Percentiles rank a stretch among this genome's conserved stretches.
Conservation (phyloP, 2,329 filamentous ascomycete genomes). For the Triangularia setosa region DNA sequence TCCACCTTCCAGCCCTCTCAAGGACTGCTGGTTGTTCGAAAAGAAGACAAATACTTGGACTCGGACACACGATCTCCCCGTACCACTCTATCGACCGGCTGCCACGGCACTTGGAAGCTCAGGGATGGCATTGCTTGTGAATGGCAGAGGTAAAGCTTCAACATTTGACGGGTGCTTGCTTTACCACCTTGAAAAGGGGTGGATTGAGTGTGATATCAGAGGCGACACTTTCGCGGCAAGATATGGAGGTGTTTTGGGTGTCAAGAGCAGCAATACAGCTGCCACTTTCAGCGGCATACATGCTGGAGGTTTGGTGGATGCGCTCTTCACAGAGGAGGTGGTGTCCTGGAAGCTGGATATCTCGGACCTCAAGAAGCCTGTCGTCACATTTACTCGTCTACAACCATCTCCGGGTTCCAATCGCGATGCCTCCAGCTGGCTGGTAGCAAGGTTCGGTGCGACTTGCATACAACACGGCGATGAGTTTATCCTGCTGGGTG, state of each 20-base stretch:
- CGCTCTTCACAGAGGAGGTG: constrained; percentile 57
- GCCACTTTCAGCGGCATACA: constrained; percentile 55
- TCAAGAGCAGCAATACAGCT: constrained; percentile 13
- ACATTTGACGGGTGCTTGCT: constrained; percentile 52
- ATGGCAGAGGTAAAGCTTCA: constrained; percentile 53
- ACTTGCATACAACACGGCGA: constrained; percentile 30
- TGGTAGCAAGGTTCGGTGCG: constrained; percentile 42
- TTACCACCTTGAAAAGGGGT: constrained; percentile 46
- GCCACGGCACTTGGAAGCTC: constrained; percentile 50
- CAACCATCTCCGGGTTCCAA: neutral
- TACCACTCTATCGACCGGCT: constrained; percentile 72
- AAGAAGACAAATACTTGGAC: constrained; percentile 55
- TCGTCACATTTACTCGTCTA: constrained; percentile 26
- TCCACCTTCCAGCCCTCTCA: constrained; percentile 66
- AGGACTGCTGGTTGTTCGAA: constrained; percentile 72
- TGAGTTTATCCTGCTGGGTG: constrained; percentile 39
- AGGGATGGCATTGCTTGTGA: constrained; percentile 53
- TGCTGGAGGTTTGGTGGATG: constrained; percentile 68
- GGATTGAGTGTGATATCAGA: constrained; percentile 40
- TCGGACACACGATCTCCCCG: constrained; percentile 60
- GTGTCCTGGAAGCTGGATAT: constrained; percentile 60
- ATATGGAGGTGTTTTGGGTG: constrained; percentile 43
- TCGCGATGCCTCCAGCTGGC: constrained; percentile 13
- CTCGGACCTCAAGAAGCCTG: constrained; percentile 31
- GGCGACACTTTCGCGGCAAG: constrained; percentile 36